Conservation (phyloP, 176 grass and related monocot species). For the Oryza nivara region DNA sequence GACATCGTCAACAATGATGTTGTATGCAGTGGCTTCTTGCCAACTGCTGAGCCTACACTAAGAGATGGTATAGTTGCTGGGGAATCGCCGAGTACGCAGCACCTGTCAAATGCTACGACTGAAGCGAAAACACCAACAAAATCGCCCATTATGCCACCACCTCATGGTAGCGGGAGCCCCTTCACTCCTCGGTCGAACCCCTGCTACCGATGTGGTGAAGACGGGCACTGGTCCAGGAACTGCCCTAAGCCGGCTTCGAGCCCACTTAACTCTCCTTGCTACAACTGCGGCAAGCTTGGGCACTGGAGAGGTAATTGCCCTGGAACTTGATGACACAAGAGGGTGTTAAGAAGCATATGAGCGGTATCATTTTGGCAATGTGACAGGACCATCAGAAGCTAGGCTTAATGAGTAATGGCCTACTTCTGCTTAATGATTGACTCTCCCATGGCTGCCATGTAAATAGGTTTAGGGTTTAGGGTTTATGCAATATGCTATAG, state of each 20-base stretch:
- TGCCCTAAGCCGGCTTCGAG: conserved; percentile 1
- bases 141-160: neutral
- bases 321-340: neutral
- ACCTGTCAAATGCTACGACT: neutral
- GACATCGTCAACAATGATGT: conserved; percentile 22
- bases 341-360: neutral
- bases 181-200: too few relatives aligned
- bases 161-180: neutral
- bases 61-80: neutral
- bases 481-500: neutral
- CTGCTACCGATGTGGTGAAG: conserved; percentile 30
- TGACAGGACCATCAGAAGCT: neutral
- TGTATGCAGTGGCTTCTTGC: neutral
- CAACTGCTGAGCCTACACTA: neutral
- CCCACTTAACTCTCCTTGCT: conserved; percentile 20
- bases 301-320: conserved; percentile 38
- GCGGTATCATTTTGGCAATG: neutral
- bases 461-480: neutral
- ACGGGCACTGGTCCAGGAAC: conserved; percentile 16
- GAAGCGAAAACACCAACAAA: conserved; percentile 19
- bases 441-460: neutral
- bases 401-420: neutral
- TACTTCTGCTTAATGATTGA: neutral
- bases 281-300: conserved; percentile 11
- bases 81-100: conserved; percentile 14